phyloP scores from a whole-genome alignment of 1,284 basidiomycete genomes.

The Exobasidium cylindrosporum region DNA sequence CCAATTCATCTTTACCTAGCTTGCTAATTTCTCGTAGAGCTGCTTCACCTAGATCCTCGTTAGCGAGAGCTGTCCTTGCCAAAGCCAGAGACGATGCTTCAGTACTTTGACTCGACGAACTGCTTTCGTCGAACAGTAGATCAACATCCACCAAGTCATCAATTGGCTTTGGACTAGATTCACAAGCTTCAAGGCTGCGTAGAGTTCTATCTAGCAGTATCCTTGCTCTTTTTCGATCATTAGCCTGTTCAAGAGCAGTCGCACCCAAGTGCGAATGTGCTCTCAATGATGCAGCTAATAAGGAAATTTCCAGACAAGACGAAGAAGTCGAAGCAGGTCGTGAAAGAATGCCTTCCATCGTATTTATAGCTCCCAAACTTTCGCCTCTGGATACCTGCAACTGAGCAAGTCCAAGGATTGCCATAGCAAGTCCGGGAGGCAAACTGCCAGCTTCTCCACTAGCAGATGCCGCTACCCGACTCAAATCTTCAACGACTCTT shows the following conservation, averaged over 20 bases:
- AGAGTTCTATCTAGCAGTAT: conserved; percentile 45
- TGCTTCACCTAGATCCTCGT: conserved; percentile 32
- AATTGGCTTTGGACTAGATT: conserved; percentile 15
- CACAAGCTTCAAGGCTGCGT: conserved; percentile 38
- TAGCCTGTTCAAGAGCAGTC: conserved; percentile 25
- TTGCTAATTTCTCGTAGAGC: conserved; percentile 32
- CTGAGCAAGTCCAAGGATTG: conserved; percentile 50
- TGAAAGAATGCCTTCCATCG: conserved; percentile 39
- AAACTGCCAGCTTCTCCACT: conserved; percentile 18
- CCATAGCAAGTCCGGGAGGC: conserved; percentile 35
- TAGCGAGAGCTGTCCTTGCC: conserved; percentile 23
- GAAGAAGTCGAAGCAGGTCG: conserved; percentile 25
- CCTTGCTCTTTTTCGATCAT: conserved; percentile 37
- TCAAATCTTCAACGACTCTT: conserved; percentile 39
- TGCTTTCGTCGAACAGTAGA: not conserved
- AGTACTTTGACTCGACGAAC: not conserved
- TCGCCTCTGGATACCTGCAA: conserved; percentile 44
- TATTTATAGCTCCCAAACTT: conserved; percentile 39
- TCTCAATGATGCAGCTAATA: conserved; percentile 42
- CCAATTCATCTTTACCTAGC: conserved; percentile 36
- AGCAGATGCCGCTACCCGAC: conserved; percentile 21
- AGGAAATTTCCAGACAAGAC: conserved; percentile 32
- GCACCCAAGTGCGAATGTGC: conserved; percentile 43
- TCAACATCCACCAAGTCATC: conserved; percentile 18
- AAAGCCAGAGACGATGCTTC: not conserved